phyloP scores from a whole-genome alignment of 2,329 filamentous ascomycete species.

The Paracoccidioides brasiliensis region DNA sequence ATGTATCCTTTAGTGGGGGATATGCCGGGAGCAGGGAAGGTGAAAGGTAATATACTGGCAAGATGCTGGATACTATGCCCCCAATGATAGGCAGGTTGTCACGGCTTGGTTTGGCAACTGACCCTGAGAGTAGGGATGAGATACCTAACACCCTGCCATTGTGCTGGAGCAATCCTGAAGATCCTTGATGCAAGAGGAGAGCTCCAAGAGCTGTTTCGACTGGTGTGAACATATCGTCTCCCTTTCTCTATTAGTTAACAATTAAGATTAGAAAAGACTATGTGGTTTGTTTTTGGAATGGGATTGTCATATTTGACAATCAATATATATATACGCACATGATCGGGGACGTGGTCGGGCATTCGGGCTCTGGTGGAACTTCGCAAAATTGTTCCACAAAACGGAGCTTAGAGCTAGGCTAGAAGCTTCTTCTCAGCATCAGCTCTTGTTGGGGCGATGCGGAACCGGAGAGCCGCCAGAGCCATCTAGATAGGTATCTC shows the following conservation, averaged over 20 bases:
- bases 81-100: constrained; percentile 34
- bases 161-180: constrained; percentile 37
- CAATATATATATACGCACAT: background rate
- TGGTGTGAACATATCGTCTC: constrained; percentile 38
- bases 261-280: background rate
- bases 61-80: constrained; percentile 34
- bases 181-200: constrained; percentile 38
- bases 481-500: no score
- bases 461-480: no score
- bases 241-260: background rate
- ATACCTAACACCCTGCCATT: constrained; percentile 41
- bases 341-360: background rate
- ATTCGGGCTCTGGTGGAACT: constrained; percentile 1
- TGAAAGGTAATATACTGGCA: constrained; percentile 29
- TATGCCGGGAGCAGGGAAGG: constrained; percentile 35
- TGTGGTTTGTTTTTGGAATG: no score
- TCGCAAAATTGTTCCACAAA: no score
- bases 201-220: constrained; percentile 40
- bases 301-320: no score
- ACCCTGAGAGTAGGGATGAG: constrained; percentile 34
- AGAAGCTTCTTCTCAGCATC: no score
- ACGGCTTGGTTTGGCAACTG: constrained; percentile 28
- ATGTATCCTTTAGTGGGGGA: constrained; percentile 23
- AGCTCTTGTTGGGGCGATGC: no score
- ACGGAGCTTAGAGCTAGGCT: no score